Conservation (phyloP, 1,139 yeast genomes). For the Geotrichum phurueaensis region DNA sequence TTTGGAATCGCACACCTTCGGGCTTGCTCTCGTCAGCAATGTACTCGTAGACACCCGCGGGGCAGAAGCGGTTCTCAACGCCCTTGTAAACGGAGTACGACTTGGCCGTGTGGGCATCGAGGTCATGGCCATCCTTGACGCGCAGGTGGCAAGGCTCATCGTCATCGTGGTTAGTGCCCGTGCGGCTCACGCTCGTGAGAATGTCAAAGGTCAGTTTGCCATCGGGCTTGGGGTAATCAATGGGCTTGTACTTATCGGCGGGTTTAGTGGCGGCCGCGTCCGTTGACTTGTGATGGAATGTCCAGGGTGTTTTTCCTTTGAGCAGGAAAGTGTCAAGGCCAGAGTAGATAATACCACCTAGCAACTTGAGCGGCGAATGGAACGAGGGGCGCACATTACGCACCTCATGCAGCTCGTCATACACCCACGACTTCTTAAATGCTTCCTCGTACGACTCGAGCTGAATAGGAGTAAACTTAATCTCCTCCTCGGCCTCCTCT, state of each 20-base stretch:
- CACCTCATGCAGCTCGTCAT: slow-evolving; percentile 70
- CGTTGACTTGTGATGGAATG: slow-evolving; percentile 61
- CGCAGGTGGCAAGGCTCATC: slow-evolving; percentile 86
- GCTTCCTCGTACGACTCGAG: slow-evolving; percentile 55
- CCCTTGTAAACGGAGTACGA: slow-evolving; percentile 78
- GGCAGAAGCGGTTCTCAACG: slow-evolving; percentile 86
- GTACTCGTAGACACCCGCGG: slow-evolving; percentile 97
- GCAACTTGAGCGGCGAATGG: slow-evolving; percentile 59
- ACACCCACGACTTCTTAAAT: slow-evolving; percentile 75
- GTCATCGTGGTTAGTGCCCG: slow-evolving; percentile 94
- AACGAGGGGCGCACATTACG: slow-evolving; percentile 92
- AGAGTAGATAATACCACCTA: slow-evolving; percentile 77
- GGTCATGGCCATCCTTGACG: slow-evolving; percentile 58
- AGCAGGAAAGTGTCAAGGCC: slow-evolving; percentile 79
- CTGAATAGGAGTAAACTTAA: slow-evolving; percentile 35
- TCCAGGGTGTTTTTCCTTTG: slow-evolving; percentile 81
- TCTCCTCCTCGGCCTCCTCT: slow-evolving; percentile 36
- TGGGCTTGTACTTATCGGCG: slow-evolving; percentile 61
- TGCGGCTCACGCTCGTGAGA: slow-evolving; percentile 84
- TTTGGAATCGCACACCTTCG: slow-evolving; percentile 75
- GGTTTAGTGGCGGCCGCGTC: slow-evolving; percentile 67
- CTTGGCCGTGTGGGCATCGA: slow-evolving; percentile 56
- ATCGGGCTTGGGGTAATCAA: slow-evolving; percentile 91
- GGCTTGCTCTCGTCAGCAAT: slow-evolving; percentile 56
- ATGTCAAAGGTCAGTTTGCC: slow-evolving; percentile 84